Base-by-base conservation (phyloP, 352 stramenopile genomes). In the Bremia lactucae region DNA sequence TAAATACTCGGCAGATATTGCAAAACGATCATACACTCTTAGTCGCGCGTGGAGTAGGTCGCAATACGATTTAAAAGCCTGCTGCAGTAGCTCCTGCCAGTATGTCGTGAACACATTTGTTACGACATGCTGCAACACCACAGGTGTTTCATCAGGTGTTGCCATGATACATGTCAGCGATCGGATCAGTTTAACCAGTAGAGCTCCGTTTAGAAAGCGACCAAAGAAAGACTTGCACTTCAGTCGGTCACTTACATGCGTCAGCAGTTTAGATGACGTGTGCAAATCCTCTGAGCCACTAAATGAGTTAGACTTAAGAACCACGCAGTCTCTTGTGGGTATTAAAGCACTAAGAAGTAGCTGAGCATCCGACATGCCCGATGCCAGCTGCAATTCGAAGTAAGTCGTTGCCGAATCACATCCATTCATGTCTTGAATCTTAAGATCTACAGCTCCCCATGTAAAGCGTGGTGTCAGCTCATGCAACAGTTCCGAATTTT, bases 381-480 rank as follows among this genome's bases (percentile, higher is more conserved):
- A 23, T 16, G 52, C 47, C 41, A 87, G 53, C 36, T 77, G 67
- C 34, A 74, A 55, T 44, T 85, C 74, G n/a, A 87, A 80, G 54
- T 85, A 87, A 37, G 65, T 68, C 16, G 54, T 58, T 11, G 72
- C 54, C 10, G 69, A 77, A 39, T 87, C 69, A 35, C 59, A 65
- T 36, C 74, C 74, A 39, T 74, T 55, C 72, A 87, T 82, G 44
- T 87, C 72, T 52, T 87, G 85, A 41, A 81, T 65, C 55, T 87
- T 85, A 42, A 87, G 66, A 46, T 85, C 74, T 37, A 87, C 41
- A 1, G 74, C 74, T 7, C 61, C 69, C 74, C 74, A 87, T 34
- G 74, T 85, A 31, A 84, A 60, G 25, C 42, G 54, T 14, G 74
- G 74, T 36, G 67, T 45, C 19, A 87, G 40, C n/a, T 66, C 66